These are phyloP conservation scores for Naganishia sp. DNA, from an alignment of 1,284 basidiomycete genomes.

Conservation along the genomic window DNA sequence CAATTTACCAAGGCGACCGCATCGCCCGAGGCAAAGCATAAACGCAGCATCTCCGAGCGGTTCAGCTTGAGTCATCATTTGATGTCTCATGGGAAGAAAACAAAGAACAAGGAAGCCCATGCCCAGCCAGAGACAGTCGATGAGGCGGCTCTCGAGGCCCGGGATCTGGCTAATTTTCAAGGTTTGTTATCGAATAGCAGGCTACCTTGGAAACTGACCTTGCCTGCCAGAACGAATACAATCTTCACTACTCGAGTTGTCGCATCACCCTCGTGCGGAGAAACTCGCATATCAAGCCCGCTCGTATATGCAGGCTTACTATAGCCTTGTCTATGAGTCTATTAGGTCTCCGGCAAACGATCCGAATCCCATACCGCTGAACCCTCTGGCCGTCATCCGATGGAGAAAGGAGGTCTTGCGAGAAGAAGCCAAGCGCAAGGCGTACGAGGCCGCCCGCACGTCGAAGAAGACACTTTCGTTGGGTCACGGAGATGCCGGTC, in stretches of 20 bases:
- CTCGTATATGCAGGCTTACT: constrained; percentile 49
- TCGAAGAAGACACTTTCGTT: background rate
- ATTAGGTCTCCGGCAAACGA: constrained; percentile 19
- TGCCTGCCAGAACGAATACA: constrained; percentile 6
- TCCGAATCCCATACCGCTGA: constrained; percentile 12
- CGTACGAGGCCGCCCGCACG: constrained; percentile 4
- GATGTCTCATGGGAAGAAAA: constrained; percentile 18
- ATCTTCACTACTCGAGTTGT: constrained; percentile 43
- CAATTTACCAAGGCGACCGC: background rate
- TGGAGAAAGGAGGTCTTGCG: constrained; percentile 31
- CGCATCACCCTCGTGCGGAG: constrained; percentile 48
- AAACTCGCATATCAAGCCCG: constrained; percentile 42
- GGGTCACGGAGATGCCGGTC: background rate
- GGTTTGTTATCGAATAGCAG: background rate
- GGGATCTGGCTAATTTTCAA: constrained; percentile 16
- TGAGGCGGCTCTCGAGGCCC: constrained; percentile 9
- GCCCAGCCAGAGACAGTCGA: background rate
- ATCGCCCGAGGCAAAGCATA: background rate
- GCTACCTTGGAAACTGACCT: too few species aligned
- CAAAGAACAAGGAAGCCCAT: background rate
- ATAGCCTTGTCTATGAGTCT: constrained; percentile 42
- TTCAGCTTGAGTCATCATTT: constrained; percentile 21
- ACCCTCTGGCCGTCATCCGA: constrained; percentile 32
- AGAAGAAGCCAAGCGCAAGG: constrained; percentile 23
- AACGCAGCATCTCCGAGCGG: constrained; percentile 18